These are phyloP conservation scores for Podila clonocystis DNA, from an alignment of 192 early-diverging fungal genomes.

Conservation along the genomic window DNA sequence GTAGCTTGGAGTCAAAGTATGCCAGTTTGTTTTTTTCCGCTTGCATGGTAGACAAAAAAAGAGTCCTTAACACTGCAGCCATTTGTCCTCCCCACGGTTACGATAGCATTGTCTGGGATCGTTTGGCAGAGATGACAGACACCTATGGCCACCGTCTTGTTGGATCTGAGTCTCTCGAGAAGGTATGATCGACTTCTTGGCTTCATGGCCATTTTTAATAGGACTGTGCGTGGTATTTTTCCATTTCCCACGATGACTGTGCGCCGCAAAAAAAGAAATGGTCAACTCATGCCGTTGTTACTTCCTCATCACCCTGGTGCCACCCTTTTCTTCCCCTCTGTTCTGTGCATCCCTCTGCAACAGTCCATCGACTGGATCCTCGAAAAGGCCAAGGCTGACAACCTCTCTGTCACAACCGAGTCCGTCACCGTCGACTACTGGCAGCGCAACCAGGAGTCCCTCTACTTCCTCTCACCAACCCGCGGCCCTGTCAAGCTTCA, in stretches of 20 bases:
- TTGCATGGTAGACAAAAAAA: too few relatives aligned
- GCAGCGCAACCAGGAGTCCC: constrained; percentile 61
- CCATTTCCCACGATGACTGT: neutral
- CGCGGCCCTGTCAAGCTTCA: constrained; percentile 58
- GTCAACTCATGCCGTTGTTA: neutral
- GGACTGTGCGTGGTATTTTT: neutral
- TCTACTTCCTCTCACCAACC: constrained; percentile 57
- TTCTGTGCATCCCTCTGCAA: neutral
- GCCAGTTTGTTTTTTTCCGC: too few relatives aligned
- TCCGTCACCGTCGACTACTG: constrained; percentile 63
- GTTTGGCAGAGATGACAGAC: constrained; percentile 70
- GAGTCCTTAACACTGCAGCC: too few relatives aligned
- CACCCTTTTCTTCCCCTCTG: neutral
- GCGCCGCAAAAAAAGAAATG: too few relatives aligned
- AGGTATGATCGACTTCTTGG: constrained; percentile 15
- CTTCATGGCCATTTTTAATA: too few relatives aligned
- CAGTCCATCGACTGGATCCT: constrained; percentile 65
- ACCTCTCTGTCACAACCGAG: constrained; percentile 61
- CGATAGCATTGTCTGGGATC: constrained; percentile 54
- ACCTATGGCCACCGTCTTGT: constrained; percentile 65
- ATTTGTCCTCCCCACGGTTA: neutral
- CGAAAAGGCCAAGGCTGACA: constrained; percentile 50
- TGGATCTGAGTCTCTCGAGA: constrained; percentile 56
- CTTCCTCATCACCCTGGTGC: too few relatives aligned
- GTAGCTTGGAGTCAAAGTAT: constrained; percentile 27